Conservation (phyloP, 1,284 basidiomycete species). For the Earliella scabrosa region DNA sequence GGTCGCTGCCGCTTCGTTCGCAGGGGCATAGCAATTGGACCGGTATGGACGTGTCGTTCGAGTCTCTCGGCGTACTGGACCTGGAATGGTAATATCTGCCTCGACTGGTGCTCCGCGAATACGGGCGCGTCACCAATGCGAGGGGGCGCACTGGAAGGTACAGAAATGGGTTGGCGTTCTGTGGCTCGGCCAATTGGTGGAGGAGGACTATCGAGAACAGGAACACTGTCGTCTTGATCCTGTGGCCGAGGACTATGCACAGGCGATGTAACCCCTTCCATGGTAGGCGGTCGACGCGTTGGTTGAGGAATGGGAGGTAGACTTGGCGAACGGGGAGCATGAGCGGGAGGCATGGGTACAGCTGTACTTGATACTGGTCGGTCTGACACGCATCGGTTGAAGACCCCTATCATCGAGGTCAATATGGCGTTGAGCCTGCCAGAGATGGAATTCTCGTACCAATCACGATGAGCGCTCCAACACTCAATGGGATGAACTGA, state of each 20-base stretch:
- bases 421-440: neutral
- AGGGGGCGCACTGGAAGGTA: conserved; percentile 18
- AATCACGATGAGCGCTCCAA: conserved; percentile 53
- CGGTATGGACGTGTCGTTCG: conserved; percentile 19
- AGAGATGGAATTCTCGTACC: conserved; percentile 24
- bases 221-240: neutral
- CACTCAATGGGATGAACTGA: conserved; percentile 51
- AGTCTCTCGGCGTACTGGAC: conserved; percentile 23
- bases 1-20: conserved; percentile 20
- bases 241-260: neutral
- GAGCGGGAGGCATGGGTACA: too few species aligned
- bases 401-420: conserved; percentile 19
- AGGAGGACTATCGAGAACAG: conserved; percentile 5
- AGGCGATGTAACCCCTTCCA: too few species aligned
- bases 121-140: conserved; percentile 19
- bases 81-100: conserved; percentile 29
- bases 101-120: conserved; percentile 14
- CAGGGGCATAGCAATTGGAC: conserved; percentile 20
- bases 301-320: neutral
- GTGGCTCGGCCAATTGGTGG: neutral
- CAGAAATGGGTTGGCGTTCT: neutral
- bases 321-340: neutral
- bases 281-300: neutral
- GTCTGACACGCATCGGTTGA: conserved; percentile 15
- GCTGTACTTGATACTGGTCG: neutral